Base-by-base conservation (phyloP, 208 protist genomes). In the Leishmania arabica region DNA sequence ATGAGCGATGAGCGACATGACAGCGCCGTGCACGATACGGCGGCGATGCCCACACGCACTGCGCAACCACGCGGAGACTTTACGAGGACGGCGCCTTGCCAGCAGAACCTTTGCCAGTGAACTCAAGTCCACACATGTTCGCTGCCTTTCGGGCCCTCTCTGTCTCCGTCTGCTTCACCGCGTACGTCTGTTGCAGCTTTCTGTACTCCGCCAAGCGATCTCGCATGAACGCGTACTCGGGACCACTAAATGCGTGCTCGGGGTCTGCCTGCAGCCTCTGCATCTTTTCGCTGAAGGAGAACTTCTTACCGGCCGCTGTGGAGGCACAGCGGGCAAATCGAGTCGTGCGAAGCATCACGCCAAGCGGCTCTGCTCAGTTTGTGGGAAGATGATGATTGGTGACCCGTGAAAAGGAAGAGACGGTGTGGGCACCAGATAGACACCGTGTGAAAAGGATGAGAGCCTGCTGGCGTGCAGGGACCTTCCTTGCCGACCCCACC, bases 151-250 rank as follows among this genome's bases (percentile, higher is more conserved):
- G 86, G 1, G 94, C 92, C 17, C 94, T 87, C 75, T 97, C 94
- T 79, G 95, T 87, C 49, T 97, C 94, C 21, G 86, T 93, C 79
- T 97, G 94, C 86, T 97, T 97, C 58, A 97, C 94, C 21, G 92
- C 86, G 47, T 97, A 95, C 11, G 84, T 81, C 84, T 93, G 86
- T 81, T 95, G 92, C 45, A 97, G 80, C 17, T 76, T 84, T 37
- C 86, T 85, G 84, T 97, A 97, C 62, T 93, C 84, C 17, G 84
- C 68, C 64, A 97, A 81, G 15, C 91, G 88, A 47, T 92, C 86
- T 19, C 84, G 87, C 74, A 97, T 82, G 45, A 94, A 91, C 7
- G 76, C 72, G 77, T 97, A 95, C 74, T 97, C 92, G 31, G 81
- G 71, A 34, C 86, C 84, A 68, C 62, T 83, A 27, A 97, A 71